Base-by-base conservation (phyloP, 352 stramenopile species). In the Phytophthora hibernalis region DNA sequence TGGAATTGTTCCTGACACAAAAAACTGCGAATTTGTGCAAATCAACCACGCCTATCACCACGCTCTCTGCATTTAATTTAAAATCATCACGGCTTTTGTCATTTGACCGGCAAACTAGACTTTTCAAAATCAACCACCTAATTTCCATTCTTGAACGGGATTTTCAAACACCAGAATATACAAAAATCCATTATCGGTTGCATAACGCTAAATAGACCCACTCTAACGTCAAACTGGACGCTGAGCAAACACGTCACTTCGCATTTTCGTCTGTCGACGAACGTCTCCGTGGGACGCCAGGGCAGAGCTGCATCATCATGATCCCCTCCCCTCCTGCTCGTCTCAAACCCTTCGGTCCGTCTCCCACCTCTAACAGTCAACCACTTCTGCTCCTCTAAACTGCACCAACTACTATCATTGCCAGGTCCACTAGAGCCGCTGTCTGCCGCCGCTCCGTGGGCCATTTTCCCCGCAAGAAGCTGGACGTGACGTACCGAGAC, bases 391-490 rank as follows among this genome's bases (percentile, higher is more conserved):
- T 2, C 7, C 28, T 13, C 28, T 33, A 33, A 33, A 7, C 28
- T 22, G 12, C 63, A 30, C 45, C 43, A 20, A 22, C 0, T 50
- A 11, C 47, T n/a, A 11, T 28, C 24, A 43, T 13, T 30, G 6
- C 37, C 59, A 92, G 83, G 84, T 31, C 38, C 63, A 33, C 54
- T 89, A 33, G 85, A 91, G 54, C 51, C 80, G 47, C 70, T 87
- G 58, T 91, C 83, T 5, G 83, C 83, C 6, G 52, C 73, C n/a
- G 72, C 54, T 12, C 84, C 84, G 12, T 95, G 86, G 86, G 78
- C 84, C 33, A 79, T 95, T 54, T 92, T 95, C 70, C 84, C 11
- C 84, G 86, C 52, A 93, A 95, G 71, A 90, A 90, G 65, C 65
- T 95, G 54, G 86, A 95, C 54, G 83, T 95, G 61, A 91, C 82